Conservation (phyloP, 345 rosid species). For the Arabis alpina region DNA sequence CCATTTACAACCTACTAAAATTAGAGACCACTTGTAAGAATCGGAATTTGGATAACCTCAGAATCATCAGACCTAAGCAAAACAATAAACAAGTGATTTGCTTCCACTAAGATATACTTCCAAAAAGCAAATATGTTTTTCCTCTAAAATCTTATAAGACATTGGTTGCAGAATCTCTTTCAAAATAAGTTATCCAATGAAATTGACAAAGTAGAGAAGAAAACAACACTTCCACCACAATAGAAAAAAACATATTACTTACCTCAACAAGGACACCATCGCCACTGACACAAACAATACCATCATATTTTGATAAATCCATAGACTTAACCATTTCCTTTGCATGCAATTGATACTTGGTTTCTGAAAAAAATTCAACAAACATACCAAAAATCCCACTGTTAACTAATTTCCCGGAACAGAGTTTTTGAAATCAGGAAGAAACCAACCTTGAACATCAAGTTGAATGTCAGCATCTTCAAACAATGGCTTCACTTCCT, state of each 20-base stretch:
- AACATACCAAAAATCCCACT: neutral
- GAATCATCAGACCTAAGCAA: neutral
- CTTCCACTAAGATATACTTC: neutral
- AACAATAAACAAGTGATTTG: too few species aligned
- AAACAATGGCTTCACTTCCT: conserved; percentile 75
- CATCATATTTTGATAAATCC: conserved; percentile 75
- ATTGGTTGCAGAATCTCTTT: neutral
- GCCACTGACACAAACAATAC: conserved; percentile 95
- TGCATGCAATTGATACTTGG: conserved; percentile 75
- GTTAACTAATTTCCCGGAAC: neutral
- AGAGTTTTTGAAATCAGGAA: neutral
- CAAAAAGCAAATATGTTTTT: too few species aligned
- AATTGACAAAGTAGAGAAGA: neutral
- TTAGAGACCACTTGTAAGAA: conserved; percentile 40
- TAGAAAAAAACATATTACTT: neutral
- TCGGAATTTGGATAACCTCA: neutral
- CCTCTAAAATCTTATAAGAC: too few species aligned
- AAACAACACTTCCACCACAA: neutral
- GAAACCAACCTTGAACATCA: conserved; percentile 66
- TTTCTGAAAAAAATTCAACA: conserved; percentile 55
- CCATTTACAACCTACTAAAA: conserved; percentile 97
- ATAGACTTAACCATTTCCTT: conserved; percentile 64
- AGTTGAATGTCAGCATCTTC: conserved; percentile 76
- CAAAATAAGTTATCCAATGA: neutral
- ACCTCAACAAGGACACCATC: conserved; percentile 98